Percentiles rank a stretch among this genome's conserved stretches.
phyloP scores from a whole-genome alignment of 1,284 basidiomycete species.

The Polyporus tsugae region DNA sequence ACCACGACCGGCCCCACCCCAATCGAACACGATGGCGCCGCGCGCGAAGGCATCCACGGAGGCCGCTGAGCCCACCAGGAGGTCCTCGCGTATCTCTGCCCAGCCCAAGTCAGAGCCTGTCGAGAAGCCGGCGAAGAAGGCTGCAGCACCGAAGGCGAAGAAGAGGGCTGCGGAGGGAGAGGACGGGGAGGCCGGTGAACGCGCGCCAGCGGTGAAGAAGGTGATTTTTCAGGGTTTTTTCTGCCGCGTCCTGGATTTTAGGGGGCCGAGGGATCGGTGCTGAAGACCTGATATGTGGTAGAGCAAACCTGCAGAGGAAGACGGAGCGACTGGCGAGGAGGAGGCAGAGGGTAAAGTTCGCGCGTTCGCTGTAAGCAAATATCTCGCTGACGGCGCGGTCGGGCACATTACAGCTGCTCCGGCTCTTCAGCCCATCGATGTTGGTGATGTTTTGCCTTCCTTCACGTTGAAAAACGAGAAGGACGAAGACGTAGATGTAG shows the following conservation, averaged over 20 bases:
- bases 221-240: slow-evolving; percentile 24
- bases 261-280: neutral
- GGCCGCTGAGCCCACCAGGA: slow-evolving; percentile 35
- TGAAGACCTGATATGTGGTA: slow-evolving; percentile 9
- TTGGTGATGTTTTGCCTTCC: slow-evolving; percentile 83
- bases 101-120: slow-evolving; percentile 40
- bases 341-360: slow-evolving; percentile 13
- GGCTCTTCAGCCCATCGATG: slow-evolving; percentile 54
- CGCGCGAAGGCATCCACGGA: slow-evolving; percentile 34
- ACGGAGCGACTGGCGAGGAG: slow-evolving; percentile 23
- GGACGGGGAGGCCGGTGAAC: slow-evolving; percentile 28
- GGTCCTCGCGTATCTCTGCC: slow-evolving; percentile 42
- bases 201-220: slow-evolving; percentile 41
- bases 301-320: slow-evolving; percentile 36
- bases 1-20: slow-evolving; percentile 16
- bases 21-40: slow-evolving; percentile 29
- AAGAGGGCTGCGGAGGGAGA: slow-evolving; percentile 36
- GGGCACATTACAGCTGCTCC: slow-evolving; percentile 4
- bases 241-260: neutral
- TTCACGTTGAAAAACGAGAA: slow-evolving; percentile 83
- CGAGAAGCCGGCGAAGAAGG: slow-evolving; percentile 33
- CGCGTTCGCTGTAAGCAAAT: neutral
- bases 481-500: slow-evolving; percentile 74
- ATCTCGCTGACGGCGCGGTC: neutral
- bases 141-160: slow-evolving; percentile 35